These are phyloP conservation scores for Ceratobasidium sp. DNA, from an alignment of 1,284 basidiomycete species.

Conservation along the genomic window DNA sequence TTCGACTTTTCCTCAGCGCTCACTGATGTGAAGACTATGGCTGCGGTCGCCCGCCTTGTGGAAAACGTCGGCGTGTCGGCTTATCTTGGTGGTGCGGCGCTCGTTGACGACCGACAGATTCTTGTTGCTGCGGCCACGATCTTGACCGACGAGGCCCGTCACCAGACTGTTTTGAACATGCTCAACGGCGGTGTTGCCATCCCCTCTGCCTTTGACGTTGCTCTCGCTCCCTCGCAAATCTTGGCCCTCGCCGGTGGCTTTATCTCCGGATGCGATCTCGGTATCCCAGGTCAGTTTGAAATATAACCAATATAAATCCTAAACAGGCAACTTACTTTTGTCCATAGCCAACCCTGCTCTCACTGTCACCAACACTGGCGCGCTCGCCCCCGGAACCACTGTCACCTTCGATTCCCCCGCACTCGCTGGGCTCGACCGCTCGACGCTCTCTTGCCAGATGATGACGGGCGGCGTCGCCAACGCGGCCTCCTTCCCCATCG, in stretches of 20 bases:
- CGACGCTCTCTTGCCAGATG: constrained; percentile 78
- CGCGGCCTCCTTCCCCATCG: constrained; percentile 68
- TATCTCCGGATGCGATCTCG: constrained; percentile 75
- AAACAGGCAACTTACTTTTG: constrained; percentile 19
- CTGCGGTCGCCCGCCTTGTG: constrained; percentile 77
- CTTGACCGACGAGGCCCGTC: constrained; percentile 82
- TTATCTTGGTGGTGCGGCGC: constrained; percentile 79
- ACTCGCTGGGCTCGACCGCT: constrained; percentile 62
- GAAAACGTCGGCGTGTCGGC: constrained; percentile 78
- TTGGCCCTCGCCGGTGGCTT: constrained; percentile 78
- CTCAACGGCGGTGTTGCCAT: constrained; percentile 69
- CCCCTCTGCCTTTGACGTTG: constrained; percentile 76
- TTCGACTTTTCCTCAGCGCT: constrained; percentile 76
- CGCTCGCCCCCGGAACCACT: constrained; percentile 65
- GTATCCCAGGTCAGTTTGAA: constrained; percentile 62
- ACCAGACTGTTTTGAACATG: constrained; percentile 80
- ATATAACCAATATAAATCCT: too few relatives aligned
- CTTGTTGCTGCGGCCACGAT: constrained; percentile 79
- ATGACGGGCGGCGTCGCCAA: constrained; percentile 69
- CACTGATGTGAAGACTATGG: constrained; percentile 75
- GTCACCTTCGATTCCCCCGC: constrained; percentile 70
- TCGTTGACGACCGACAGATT: constrained; percentile 70
- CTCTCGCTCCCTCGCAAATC: constrained; percentile 73
- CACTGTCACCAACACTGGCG: constrained; percentile 69
- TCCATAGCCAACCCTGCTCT: constrained; percentile 68